Evolutionary conservation across 1,284 basidiomycete genomes (phyloP).

Genomic region (Puccinia hordei): DNA sequence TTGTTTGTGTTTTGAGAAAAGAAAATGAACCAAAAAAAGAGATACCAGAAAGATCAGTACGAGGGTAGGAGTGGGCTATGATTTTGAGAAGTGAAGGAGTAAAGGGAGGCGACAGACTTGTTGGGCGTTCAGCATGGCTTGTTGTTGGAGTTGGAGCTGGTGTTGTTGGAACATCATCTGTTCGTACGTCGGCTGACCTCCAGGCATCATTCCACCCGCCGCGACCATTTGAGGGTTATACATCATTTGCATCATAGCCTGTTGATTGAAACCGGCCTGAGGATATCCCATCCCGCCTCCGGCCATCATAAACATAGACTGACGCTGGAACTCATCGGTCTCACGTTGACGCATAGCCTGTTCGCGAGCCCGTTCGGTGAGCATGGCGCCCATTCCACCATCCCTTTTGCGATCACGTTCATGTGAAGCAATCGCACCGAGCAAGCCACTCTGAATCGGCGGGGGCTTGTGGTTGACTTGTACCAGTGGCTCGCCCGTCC

Average conservation of each 20-base stretch:
- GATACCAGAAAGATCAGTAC: conserved; percentile 94
- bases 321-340: conserved; percentile 29
- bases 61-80: no score
- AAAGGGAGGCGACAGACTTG: conserved; percentile 4
- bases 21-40: no score
- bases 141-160: conserved; percentile 50
- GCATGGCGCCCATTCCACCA: conserved; percentile 86
- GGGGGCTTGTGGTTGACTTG: conserved; percentile 92
- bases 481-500: conserved; percentile 83
- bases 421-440: conserved; percentile 92
- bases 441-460: conserved; percentile 88
- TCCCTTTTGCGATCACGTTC: conserved; percentile 91
- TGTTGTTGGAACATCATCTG: conserved; percentile 47
- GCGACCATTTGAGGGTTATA: conserved; percentile 37
- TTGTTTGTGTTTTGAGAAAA: no score
- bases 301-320: conserved; percentile 30
- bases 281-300: not conserved
- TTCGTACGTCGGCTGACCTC: conserved; percentile 6
- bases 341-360: conserved; percentile 60
- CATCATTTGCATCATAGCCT: conserved; percentile 32
- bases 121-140: conserved; percentile 46
- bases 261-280: not conserved
- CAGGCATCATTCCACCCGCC: conserved; percentile 2
- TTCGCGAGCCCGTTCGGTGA: conserved; percentile 93
- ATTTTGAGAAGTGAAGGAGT: not conserved